phyloP scores from a whole-genome alignment of 495 filamentous ascomycete genomes.

The Lasiosphaeria miniovina region DNA sequence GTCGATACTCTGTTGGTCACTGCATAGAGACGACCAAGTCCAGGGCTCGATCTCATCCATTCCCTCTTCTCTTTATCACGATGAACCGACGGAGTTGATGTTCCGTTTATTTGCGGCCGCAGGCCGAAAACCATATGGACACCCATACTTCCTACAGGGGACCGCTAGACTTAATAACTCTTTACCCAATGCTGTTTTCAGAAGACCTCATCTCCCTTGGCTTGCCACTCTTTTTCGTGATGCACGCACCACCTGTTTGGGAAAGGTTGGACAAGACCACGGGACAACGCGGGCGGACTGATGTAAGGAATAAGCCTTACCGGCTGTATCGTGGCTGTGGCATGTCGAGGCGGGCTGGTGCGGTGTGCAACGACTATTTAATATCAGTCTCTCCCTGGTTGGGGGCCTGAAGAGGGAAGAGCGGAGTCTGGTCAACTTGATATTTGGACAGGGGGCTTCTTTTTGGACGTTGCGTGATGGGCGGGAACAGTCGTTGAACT shows the following conservation, averaged over 20 bases:
- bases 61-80: constrained; percentile 18
- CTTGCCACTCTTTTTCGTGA: neutral
- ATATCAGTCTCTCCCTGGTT: too few species aligned
- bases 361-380: too few species aligned
- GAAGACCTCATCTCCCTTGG: neutral
- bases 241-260: constrained; percentile 5
- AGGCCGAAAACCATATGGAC: constrained; percentile 19
- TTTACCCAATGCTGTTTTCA: constrained; percentile 22
- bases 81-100: constrained; percentile 20
- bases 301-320: neutral
- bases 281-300: neutral
- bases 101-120: constrained; percentile 12
- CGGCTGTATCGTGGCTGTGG: neutral
- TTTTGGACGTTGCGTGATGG: too few species aligned
- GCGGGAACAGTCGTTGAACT: constrained; percentile 1
- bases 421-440: too few species aligned
- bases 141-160: constrained; percentile 25
- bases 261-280: neutral
- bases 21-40: neutral
- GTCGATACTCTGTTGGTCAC: constrained; percentile 10
- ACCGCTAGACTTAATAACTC: constrained; percentile 38
- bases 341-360: neutral
- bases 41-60: neutral
- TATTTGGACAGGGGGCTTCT: too few species aligned
- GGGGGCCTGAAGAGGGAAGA: too few species aligned